Percentiles rank a stretch among this genome's conserved stretches.
These are phyloP conservation scores for Micractinium sp. DNA, from an alignment of 139 green algal species.

Conservation along the genomic window DNA sequence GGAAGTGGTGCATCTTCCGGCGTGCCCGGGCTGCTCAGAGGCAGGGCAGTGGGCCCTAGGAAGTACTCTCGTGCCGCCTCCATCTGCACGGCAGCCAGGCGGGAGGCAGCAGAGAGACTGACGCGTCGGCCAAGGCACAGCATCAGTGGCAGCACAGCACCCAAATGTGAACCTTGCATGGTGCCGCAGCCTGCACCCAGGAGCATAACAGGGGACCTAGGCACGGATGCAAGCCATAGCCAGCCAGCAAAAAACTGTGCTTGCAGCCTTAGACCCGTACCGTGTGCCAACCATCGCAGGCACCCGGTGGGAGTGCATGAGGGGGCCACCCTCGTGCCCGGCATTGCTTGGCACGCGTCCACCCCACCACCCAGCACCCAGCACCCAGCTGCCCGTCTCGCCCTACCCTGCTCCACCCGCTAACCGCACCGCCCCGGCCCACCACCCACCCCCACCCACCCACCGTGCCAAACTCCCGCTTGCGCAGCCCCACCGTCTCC, in stretches of 20 bases:
- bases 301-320: too few species aligned
- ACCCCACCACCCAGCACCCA: neutral
- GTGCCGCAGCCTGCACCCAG: too few species aligned
- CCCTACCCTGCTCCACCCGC: neutral
- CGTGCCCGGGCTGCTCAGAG: neutral
- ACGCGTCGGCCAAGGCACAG: neutral
- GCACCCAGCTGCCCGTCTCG: neutral
- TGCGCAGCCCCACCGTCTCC: constrained; percentile 56
- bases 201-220: too few species aligned
- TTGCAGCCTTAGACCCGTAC: too few species aligned
- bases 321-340: too few species aligned
- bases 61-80: constrained; percentile 22
- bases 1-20: neutral
- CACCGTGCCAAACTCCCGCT: constrained; percentile 69
- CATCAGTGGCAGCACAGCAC: neutral
- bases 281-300: too few species aligned
- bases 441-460: neutral
- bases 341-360: too few species aligned
- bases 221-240: neutral
- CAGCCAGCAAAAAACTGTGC: neutral
- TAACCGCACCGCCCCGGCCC: neutral
- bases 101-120: neutral
- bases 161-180: neutral
- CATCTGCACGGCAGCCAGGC: neutral
- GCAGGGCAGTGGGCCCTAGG: neutral